Base-by-base conservation (phyloP, 2,329 filamentous ascomycete species). In the Ophiostoma ips region DNA sequence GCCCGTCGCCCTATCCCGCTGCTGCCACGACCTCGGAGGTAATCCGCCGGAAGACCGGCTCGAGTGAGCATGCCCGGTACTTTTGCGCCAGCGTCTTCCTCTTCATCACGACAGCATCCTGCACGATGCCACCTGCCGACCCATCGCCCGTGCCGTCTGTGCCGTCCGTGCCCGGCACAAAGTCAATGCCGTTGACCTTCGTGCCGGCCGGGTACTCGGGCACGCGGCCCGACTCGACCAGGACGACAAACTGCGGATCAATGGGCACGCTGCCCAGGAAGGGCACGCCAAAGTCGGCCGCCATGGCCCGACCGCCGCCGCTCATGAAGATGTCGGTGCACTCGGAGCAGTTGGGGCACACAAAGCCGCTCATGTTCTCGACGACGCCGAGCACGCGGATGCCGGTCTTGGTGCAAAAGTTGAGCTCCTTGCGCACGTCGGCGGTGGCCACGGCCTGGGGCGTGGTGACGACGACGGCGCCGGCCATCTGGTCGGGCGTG, bases 281-380 rank as follows among this genome's bases (percentile, higher is more conserved):
- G 15, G 76, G 78, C 34, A 96, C 86, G 1, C 71, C 71, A 62
- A 94, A 92, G 58, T 96, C 88, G 45, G 77, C 69, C 7, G 90
- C 88, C 88, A 98, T 95, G 21, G 84, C 76, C 63, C 86, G 72
- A 8, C 92, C 92, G 3, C 92, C 92, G 4, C 92, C 92, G 50
- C 85, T 89, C 48, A 83, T 87, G 64, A 98, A 98, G 48, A 96
- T 77, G 66, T 96, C 87, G 48, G 87, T 95, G 66, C 90, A 94
- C 63, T 95, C 88, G 46, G 76, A 77, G 64, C 81, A 84, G 61
- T 83, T 77, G 7, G 80, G 80, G 61, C 86, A 92, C n/a, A 92
- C 84, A 59, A 86, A 94, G 2, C 87, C 87, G 57, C 82, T 83
- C 92, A 98, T 96, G 63, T 98, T 98, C 69, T 98, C 92, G 43